These are phyloP conservation scores for Lotmaria passim DNA, from an alignment of 208 protist genomes.

Conservation along the genomic window DNA sequence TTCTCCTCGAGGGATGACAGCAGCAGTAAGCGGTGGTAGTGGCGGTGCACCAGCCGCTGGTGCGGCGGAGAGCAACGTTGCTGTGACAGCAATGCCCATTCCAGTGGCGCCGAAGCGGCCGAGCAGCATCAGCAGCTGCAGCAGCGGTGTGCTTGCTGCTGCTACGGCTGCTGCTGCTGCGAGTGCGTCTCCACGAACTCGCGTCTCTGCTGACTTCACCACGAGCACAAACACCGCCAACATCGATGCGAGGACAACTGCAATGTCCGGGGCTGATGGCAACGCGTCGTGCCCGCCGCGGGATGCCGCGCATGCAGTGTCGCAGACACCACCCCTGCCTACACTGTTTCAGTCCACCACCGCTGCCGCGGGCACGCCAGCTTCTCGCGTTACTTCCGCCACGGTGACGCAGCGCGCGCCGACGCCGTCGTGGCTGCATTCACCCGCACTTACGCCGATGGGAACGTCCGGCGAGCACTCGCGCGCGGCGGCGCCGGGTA, in stretches of 20 bases:
- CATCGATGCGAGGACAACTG: neutral
- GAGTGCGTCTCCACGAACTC: neutral
- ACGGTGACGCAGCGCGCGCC: too few relatives aligned
- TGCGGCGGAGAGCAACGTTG: neutral
- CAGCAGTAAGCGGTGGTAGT: too few relatives aligned
- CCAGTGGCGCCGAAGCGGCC: slow-evolving; percentile 9
- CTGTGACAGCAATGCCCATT: slow-evolving; percentile 1
- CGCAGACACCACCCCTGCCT: too few relatives aligned
- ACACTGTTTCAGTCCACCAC: too few relatives aligned
- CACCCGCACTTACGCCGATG: neutral
- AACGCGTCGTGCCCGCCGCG: too few relatives aligned
- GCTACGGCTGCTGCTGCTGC: slow-evolving; percentile 5
- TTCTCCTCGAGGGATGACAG: too few relatives aligned
- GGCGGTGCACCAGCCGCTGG: neutral
- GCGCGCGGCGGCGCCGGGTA: too few relatives aligned
- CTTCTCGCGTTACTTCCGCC: too few relatives aligned
- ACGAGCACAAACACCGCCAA: neutral
- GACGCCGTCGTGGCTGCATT: slow-evolving; percentile 10
- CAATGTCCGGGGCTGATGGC: neutral
- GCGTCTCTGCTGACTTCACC: neutral
- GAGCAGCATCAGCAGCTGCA: neutral
- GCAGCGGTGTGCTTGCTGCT: neutral
- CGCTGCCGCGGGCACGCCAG: too few relatives aligned
- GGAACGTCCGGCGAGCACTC: too few relatives aligned
- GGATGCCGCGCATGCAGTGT: too few relatives aligned